These are phyloP conservation scores for Garcia nutans DNA, from an alignment of 345 rosid species.

Conservation along the genomic window DNA sequence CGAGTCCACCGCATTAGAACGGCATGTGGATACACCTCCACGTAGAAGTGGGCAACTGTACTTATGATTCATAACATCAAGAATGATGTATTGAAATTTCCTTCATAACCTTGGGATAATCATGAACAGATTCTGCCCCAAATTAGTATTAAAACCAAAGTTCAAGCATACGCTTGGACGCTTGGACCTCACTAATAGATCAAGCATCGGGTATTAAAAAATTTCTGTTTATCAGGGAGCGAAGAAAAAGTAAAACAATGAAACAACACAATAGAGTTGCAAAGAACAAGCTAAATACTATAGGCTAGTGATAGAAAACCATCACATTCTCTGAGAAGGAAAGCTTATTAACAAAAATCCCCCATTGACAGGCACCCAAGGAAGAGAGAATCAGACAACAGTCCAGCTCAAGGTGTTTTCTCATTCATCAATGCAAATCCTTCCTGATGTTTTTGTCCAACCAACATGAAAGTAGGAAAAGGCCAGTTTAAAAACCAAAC, in stretches of 20 bases:
- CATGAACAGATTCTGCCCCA: slow-evolving; percentile 10
- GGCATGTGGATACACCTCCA: slow-evolving; percentile 11
- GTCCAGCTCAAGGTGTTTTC: slow-evolving; percentile 21
- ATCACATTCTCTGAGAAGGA: slow-evolving; percentile 15
- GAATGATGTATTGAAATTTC: slow-evolving; percentile 4
- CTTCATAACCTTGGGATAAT: background rate
- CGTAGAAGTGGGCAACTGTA: slow-evolving; percentile 17
- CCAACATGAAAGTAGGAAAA: slow-evolving; percentile 16
- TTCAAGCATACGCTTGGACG: background rate
- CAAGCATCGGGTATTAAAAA: slow-evolving; percentile 8
- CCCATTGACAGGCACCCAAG: slow-evolving; percentile 12
- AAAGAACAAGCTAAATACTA: slow-evolving; percentile 1
- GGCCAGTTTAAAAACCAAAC: slow-evolving; percentile 13
- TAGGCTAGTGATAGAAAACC: slow-evolving; percentile 7
- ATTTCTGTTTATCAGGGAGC: slow-evolving; percentile 9
- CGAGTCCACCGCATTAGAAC: slow-evolving; percentile 8
- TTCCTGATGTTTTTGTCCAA: background rate
- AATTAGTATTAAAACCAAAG: background rate
- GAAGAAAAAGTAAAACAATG: slow-evolving; percentile 22
- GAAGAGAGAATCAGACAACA: slow-evolving; percentile 3
- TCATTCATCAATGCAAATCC: slow-evolving; percentile 2
- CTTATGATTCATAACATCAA: background rate
- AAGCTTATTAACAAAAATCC: slow-evolving; percentile 5
- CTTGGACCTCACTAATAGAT: slow-evolving; percentile 10
- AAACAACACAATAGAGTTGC: slow-evolving; percentile 13